A percentile compares a stretch with the other conserved stretches of the same genome.
Evolutionary conservation across 2,329 filamentous ascomycete genomes (phyloP).

Genomic region (Neopestalotiopsis clavispora): DNA sequence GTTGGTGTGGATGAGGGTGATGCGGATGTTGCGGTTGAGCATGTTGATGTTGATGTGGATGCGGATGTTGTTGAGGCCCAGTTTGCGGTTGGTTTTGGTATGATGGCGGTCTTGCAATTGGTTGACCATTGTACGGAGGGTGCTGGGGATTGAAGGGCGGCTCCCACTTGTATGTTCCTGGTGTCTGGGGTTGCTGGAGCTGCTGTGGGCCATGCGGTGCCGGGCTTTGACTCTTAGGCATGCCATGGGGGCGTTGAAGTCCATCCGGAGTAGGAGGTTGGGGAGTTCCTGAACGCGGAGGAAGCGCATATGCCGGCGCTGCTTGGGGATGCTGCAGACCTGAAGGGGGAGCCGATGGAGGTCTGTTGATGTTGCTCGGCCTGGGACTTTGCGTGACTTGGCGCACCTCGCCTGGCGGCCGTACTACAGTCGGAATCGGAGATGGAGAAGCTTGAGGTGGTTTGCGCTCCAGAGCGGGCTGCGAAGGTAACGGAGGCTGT

Average conservation of each 20-base stretch:
- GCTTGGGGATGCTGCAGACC: slow-evolving; percentile 47
- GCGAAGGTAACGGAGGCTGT: slow-evolving; percentile 24
- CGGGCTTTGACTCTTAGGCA: slow-evolving; percentile 36
- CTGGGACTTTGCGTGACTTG: slow-evolving; percentile 30
- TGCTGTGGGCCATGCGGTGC: slow-evolving; percentile 26
- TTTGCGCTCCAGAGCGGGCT: slow-evolving; percentile 29
- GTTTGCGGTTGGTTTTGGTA: slow-evolving; percentile 30
- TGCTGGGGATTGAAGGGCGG: slow-evolving; percentile 43
- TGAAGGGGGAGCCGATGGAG: slow-evolving; percentile 30
- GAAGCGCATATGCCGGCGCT: slow-evolving; percentile 34
- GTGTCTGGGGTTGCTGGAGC: slow-evolving; percentile 32
- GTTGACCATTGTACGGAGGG: slow-evolving; percentile 26
- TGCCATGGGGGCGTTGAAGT: slow-evolving; percentile 38
- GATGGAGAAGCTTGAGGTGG: slow-evolving; percentile 29
- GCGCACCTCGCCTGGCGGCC: slow-evolving; percentile 28
- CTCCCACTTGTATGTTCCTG: slow-evolving; percentile 45
- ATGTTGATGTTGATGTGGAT: slow-evolving; percentile 32
- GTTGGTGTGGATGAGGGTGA: slow-evolving; percentile 27
- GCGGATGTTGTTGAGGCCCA: slow-evolving; percentile 15
- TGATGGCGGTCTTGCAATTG: slow-evolving; percentile 31
- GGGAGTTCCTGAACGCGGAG: slow-evolving; percentile 31
- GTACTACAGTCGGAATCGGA: slow-evolving; percentile 25
- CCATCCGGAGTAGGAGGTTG: slow-evolving; percentile 34
- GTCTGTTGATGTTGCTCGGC: slow-evolving; percentile 27
- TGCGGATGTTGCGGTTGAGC: slow-evolving; percentile 31